Conservation (phyloP, 2,329 filamentous ascomycete genomes). For the Sordariomycetes sp. region DNA sequence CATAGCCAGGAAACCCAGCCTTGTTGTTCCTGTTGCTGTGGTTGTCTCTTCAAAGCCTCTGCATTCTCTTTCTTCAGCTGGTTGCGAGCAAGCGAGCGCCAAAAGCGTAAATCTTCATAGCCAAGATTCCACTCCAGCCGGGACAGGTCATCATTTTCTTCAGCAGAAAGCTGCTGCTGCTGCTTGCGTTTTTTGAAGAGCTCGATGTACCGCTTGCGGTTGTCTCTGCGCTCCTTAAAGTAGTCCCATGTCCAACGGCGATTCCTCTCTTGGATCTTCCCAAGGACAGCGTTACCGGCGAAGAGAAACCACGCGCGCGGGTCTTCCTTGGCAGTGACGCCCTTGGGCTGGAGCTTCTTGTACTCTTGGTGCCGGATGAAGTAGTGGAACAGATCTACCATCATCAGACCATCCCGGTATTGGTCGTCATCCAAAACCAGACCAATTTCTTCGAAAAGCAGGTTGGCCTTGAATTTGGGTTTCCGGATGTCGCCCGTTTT, state of each 20-base stretch:
- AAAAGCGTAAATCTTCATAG: constrained; percentile 96
- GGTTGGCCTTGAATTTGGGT: constrained; percentile 80
- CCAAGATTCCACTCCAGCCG: constrained; percentile 76
- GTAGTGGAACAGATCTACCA: constrained; percentile 97
- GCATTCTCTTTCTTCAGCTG: constrained; percentile 93
- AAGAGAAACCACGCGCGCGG: constrained; percentile 89
- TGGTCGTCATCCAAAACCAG: constrained; percentile 97
- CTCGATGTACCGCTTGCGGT: constrained; percentile 80
- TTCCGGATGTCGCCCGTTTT: constrained; percentile 74
- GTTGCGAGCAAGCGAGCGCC: constrained; percentile 88
- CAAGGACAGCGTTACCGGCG: constrained; percentile 78
- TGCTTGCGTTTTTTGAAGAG: constrained; percentile 92
- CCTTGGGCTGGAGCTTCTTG: constrained; percentile 83
- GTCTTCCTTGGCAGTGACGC: constrained; percentile 72
- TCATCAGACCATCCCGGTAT: constrained; percentile 94
- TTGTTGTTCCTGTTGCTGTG: constrained; percentile 55
- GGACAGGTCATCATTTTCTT: constrained; percentile 65
- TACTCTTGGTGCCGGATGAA: constrained; percentile 97
- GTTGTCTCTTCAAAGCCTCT: constrained; percentile 63
- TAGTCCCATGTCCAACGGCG: constrained; percentile 93
- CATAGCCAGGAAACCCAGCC: constrained; percentile 91
- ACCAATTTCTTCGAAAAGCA: constrained; percentile 95
- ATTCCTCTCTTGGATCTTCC: constrained; percentile 93
- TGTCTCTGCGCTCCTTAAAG: constrained; percentile 85
- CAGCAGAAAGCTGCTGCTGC: constrained; percentile 57